Evolutionary conservation across 1,284 basidiomycete species (phyloP), one percentile per base, ranked within the genome.

Genomic region (Phenoliferia sp.): DNA sequence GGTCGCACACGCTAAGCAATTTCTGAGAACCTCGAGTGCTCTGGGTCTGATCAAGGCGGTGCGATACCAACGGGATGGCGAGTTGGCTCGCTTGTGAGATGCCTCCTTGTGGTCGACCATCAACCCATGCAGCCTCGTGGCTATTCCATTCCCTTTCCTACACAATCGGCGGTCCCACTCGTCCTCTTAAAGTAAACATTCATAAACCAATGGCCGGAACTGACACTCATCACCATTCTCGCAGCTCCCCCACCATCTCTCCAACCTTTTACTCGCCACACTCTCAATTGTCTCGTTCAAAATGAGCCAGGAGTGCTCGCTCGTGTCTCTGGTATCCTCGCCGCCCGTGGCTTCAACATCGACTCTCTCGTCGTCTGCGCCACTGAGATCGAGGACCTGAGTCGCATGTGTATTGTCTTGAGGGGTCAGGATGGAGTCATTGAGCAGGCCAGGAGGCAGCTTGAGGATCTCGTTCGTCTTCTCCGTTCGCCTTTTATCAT

Each of bases 251-350:
- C 74, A 28, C 68, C 60, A 28, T 70, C 71, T 60, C 66, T 72
- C 44, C 71, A 74, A 69, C 72, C 72, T 34, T 69, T 55, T 52
- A 59, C 77, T 90, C 72, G 94, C 79, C 96, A 99, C 79, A 87
- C 95, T 68, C 85, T 99, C 73, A 99, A 99, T 82, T 98, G 94
- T 80, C 87, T 99, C 69, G 96, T 99, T 9, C 96, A 99, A 81
- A 98, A 99, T 79, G 96, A 99, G 81, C 96, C 96, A 2, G 96
- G 96, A 79, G 96, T 99, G 26, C 85, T 99, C 28, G 97, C 95
- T 29, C 89, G 96, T 73, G 94, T 99, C 2, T 95, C 95, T 6
- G 96, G 96, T 71, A 98, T 95, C 74, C 85, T 99, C 34, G 96
- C 96, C 29, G 96, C 92, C 52, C 85, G 96, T 73, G 96, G 96